Base-by-base conservation (phyloP, 108 stramenopile species). In the Pseudonitzschia pungens region DNA sequence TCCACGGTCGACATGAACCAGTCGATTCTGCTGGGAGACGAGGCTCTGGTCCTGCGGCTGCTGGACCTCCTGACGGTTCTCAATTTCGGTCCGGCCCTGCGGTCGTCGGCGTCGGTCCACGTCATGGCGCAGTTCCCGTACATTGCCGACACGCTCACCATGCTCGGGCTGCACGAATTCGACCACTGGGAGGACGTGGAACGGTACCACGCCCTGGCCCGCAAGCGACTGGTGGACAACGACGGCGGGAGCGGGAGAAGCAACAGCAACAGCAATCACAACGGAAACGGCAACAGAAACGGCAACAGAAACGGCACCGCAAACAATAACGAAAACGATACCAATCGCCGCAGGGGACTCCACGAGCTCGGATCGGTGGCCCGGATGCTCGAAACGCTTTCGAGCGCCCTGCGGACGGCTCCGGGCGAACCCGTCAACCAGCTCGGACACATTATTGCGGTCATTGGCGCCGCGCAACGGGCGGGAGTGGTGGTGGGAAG, bases 1-100 rank as follows among this genome's bases (percentile, higher is more conserved):
- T 80, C 87, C 26, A 81, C 84, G 41, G 83, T 96, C 18, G 91
- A 92, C 67, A 76, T 82, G 77, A 96, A 96, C 68, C 95, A 96
- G 75, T 68, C 86, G 8, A 81, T 94, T 5, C 32, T 96, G 10
- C 58, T 94, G 9, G 86, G 88, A 21, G 87, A 88, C 59, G 84
- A 86, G 20, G 62, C 76, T 21, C 48, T 94, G 22, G 68, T 86
- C 20, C 31, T 22, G 11, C 77, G 87, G 32, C 75, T 96, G 62
- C 70, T 96, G 40, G 62, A 79, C 32, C 73, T 96, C 6, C 81
- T 96, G 22, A 71, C 70, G n/a, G 71, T 93, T 20, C 86, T 92
- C 83, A 96, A 96, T 69, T 89, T 68, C 65, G 90, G 83, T 29
- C 95, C 95, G 3, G 45, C 70, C 16, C 26, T 96, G 18, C 80